phyloP scores from a whole-genome alignment of 202 grass and related monocot species.

The Saccharum hybrid region DNA sequence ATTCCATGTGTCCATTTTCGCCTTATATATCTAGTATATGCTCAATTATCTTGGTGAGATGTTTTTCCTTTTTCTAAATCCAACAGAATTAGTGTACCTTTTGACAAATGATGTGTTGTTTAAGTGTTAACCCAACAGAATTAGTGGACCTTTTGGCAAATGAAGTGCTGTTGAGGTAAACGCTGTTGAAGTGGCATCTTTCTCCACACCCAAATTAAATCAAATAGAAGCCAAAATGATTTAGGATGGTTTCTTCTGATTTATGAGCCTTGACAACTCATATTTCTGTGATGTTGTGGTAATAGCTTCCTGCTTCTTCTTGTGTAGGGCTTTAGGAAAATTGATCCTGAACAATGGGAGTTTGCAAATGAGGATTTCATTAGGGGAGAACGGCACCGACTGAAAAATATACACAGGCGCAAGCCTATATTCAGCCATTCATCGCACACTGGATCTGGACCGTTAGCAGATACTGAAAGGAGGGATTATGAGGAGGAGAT shows the following conservation, averaged over 20 bases:
- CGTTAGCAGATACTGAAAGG: conserved; percentile 65
- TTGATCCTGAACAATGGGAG: conserved; percentile 95
- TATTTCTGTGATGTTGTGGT: conserved; percentile 27
- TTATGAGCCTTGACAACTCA: conserved; percentile 9
- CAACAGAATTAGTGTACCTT: background rate
- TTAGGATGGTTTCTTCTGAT: conserved; percentile 18
- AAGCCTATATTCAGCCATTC: conserved; percentile 97
- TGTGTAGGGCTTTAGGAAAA: conserved; percentile 82
- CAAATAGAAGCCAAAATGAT: background rate
- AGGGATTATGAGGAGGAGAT: conserved; percentile 80
- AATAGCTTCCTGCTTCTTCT: conserved; percentile 20
- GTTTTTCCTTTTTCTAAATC: background rate
- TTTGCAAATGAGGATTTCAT: conserved; percentile 89
- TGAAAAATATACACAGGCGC: conserved; percentile 89
- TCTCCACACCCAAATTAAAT: conserved; percentile 9
- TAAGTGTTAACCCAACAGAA: conserved; percentile 8
- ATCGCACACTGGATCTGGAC: conserved; percentile 40
- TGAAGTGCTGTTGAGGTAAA: background rate
- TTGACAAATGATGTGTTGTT: background rate
- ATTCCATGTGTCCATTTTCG: background rate
- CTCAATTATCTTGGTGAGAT: background rate
- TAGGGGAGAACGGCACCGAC: conserved; percentile 55
- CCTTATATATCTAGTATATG: background rate
- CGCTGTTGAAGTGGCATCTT: conserved; percentile 23
- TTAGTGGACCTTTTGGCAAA: background rate